Evolutionary conservation across 2,329 filamentous ascomycete species (phyloP).

Genomic region (Cercospora sesami): DNA sequence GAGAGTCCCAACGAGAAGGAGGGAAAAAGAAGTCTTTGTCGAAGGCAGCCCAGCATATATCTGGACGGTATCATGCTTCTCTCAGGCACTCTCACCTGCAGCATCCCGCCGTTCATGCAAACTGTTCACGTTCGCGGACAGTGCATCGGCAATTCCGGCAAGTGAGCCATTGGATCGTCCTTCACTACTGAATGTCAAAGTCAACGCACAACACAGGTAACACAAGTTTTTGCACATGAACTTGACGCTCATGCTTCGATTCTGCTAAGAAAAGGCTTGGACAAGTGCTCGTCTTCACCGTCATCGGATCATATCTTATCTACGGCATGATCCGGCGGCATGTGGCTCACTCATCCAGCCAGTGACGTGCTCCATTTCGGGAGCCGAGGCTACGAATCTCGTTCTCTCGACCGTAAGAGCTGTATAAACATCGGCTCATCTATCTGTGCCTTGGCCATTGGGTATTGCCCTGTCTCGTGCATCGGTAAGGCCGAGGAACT

Average conservation of each 20-base stretch:
- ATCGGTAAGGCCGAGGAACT: constrained; percentile 11
- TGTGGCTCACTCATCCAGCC: not conserved
- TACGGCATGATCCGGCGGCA: constrained; percentile 8
- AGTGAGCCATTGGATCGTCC: not conserved
- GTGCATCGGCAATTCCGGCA: not conserved
- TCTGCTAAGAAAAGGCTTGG: not conserved
- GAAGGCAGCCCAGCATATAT: not conserved
- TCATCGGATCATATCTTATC: constrained; percentile 6
- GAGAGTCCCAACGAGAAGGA: not conserved
- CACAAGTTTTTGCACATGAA: not conserved
- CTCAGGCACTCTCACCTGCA: not conserved
- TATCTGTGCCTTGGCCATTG: constrained; percentile 6
- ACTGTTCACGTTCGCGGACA: not conserved
- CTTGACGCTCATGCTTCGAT: not conserved
- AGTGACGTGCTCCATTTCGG: constrained; percentile 10
- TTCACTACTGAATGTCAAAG: not conserved
- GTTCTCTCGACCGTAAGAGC: not conserved
- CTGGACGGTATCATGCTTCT: not conserved
- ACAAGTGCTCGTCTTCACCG: not conserved
- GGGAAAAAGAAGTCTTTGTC: not conserved
- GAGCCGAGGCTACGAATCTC: not conserved
- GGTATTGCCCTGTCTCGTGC: constrained; percentile 11
- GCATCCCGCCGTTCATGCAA: not conserved
- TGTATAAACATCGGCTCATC: constrained; percentile 16
- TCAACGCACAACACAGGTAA: not conserved